These are phyloP conservation scores for Aegilops sharonensis DNA, from an alignment of 176 grass and related monocot species.

Conservation along the genomic window DNA sequence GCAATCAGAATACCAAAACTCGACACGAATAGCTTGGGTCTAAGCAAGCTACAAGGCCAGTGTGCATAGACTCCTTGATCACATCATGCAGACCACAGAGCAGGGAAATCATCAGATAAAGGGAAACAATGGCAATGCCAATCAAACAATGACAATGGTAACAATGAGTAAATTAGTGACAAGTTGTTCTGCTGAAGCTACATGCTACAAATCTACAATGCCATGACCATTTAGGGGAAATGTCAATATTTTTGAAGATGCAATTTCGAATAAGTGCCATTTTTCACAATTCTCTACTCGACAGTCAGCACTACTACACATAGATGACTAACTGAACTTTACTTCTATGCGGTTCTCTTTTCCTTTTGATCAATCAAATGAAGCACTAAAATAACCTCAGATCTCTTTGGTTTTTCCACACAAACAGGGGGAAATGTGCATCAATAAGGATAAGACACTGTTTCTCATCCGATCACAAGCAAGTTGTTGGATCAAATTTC, in stretches of 20 bases:
- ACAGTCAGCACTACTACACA: neutral
- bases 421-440: neutral
- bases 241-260: neutral
- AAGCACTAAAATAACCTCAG: neutral
- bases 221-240: neutral
- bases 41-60: no score
- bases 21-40: no score
- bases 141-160: neutral
- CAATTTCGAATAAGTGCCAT: neutral
- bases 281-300: neutral
- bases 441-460: neutral
- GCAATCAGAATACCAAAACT: no score
- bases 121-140: no score
- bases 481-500: neutral
- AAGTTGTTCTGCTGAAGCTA: neutral
- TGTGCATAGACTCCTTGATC: no score
- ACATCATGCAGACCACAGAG: no score
- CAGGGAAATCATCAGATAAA: no score
- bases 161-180: neutral
- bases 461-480: neutral
- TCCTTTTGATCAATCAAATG: constrained; percentile 2
- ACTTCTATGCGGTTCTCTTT: neutral
- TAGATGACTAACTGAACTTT: neutral
- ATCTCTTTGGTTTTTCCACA: neutral
- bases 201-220: neutral